Conservation (phyloP, 2,329 filamentous ascomycete species). For the Phoma herbarum region DNA sequence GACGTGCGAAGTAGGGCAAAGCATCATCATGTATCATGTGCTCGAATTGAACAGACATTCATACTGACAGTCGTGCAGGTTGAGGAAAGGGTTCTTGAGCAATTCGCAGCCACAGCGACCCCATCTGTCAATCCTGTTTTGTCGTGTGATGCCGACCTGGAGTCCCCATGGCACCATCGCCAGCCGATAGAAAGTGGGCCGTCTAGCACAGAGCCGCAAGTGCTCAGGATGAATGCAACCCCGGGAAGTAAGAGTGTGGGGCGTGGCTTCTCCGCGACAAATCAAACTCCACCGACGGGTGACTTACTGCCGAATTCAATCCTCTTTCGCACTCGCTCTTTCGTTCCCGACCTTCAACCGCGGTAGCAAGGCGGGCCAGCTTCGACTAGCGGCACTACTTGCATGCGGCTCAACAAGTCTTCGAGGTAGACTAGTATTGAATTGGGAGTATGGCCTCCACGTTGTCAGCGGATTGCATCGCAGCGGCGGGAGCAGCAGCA, state of each 20-base stretch:
- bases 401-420: conserved; percentile 23
- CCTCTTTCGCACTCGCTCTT: conserved; percentile 1
- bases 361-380: conserved; percentile 11
- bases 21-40: background rate
- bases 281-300: conserved; percentile 4
- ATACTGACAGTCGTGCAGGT: background rate
- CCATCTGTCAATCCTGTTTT: background rate
- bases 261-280: conserved; percentile 1
- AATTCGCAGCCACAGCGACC: background rate
- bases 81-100: background rate
- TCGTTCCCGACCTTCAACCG: conserved; percentile 15
- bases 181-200: conserved; percentile 16
- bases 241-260: conserved; percentile 8
- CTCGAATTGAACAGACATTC: too few species aligned
- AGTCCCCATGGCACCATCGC: conserved; percentile 20
- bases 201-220: conserved; percentile 21
- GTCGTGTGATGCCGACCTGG: conserved; percentile 12
- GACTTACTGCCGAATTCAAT: background rate
- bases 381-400: conserved; percentile 4
- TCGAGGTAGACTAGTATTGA: conserved; percentile 10
- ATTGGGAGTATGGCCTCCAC: background rate
- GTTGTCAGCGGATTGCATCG: conserved; percentile 10
- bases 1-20: background rate
- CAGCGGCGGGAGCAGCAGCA: conserved; percentile 1
- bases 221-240: conserved; percentile 13